phyloP scores from a whole-genome alignment of 1,284 basidiomycete species.

The Cerrena zonata region DNA sequence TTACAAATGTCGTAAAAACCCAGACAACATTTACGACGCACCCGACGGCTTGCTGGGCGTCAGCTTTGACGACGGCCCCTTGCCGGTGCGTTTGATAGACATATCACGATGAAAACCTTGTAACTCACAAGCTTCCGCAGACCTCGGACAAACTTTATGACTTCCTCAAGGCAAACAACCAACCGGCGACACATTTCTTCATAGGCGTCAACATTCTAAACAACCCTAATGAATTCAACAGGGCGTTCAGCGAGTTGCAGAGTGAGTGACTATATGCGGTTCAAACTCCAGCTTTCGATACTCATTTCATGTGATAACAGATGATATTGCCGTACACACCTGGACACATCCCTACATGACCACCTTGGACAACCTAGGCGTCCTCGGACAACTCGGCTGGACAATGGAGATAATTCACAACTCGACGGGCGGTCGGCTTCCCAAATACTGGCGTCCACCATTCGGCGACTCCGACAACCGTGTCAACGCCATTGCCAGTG shows the following conservation, averaged over 20 bases:
- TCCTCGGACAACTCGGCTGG: constrained; percentile 80
- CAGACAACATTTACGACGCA: constrained; percentile 62
- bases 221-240: constrained; percentile 49
- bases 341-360: constrained; percentile 82
- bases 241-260: constrained; percentile 43
- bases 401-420: constrained; percentile 79
- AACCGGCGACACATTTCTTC: constrained; percentile 74
- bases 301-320: constrained; percentile 11
- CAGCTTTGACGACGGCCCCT: constrained; percentile 79
- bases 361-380: constrained; percentile 59
- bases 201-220: constrained; percentile 70
- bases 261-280: constrained; percentile 9
- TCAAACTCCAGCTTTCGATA: background rate
- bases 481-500: constrained; percentile 66
- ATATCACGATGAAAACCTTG: constrained; percentile 21
- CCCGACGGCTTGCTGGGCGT: constrained; percentile 54
- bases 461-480: constrained; percentile 74
- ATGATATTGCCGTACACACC: constrained; percentile 75
- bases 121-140: constrained; percentile 9
- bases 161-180: constrained; percentile 58
- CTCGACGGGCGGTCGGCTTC: constrained; percentile 68
- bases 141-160: constrained; percentile 38
- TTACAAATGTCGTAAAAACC: constrained; percentile 54
- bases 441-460: constrained; percentile 73
- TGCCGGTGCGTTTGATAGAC: constrained; percentile 37